Evolutionary conservation across 106 monocot species (phyloP).

Genomic region (Dendrobium nobile): DNA sequence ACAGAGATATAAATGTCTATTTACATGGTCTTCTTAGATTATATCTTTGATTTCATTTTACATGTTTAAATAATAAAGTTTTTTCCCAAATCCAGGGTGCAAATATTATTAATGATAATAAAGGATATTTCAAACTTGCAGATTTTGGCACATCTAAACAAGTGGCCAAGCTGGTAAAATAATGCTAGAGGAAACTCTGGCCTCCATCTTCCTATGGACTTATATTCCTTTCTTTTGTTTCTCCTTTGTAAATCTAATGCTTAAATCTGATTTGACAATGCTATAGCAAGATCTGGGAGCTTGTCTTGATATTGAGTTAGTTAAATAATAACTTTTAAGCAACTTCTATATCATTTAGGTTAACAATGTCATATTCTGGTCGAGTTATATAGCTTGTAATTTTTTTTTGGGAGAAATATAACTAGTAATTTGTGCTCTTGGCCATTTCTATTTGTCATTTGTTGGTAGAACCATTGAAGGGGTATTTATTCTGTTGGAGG

Average conservation of each 20-base stretch:
- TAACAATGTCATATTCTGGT: neutral
- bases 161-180: slow-evolving; percentile 78
- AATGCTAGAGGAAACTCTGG: neutral
- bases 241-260: neutral
- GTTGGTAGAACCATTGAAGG: neutral
- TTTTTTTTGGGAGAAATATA: too few relatives aligned
- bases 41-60: neutral
- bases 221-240: neutral
- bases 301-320: neutral
- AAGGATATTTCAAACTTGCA: slow-evolving; percentile 93
- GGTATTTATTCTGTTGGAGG: neutral
- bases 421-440: neutral
- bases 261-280: neutral
- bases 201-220: neutral
- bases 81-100: slow-evolving; percentile 52
- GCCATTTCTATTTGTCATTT: neutral
- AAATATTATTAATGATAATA: slow-evolving; percentile 95
- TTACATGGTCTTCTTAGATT: neutral
- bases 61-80: neutral
- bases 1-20: slow-evolving; percentile 88
- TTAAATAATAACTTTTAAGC: neutral
- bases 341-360: neutral
- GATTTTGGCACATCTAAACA: slow-evolving; percentile 99
- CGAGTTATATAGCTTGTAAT: neutral
- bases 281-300: neutral